Base-by-base conservation (phyloP, 2,329 filamentous ascomycete species). In the Trichothecium roseum region DNA sequence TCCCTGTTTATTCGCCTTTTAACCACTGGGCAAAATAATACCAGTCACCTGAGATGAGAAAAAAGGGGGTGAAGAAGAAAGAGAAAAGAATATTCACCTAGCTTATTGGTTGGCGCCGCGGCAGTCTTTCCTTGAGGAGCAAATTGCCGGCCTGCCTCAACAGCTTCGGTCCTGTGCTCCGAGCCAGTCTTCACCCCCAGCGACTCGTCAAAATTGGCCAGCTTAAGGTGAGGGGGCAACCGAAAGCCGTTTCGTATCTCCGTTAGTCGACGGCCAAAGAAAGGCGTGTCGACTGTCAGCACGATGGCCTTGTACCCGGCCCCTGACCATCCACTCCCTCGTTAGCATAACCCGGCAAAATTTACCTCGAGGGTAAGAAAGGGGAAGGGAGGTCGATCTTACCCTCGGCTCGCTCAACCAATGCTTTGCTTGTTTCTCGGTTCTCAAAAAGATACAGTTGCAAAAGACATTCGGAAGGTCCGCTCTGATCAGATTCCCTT, bases 281-380 rank as follows among this genome's bases (percentile, higher is more conserved):
- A 44, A 10, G 43, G 45, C 3, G 45, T 44, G 28, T 48, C 45
- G n/a, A 47, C 39, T 4, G 45, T 48, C 16, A 48, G 38, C 1
- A 48, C 45, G 27, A 48, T 40, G 22, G 47, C 46, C 18, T 43
- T 45, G 37, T 41, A 43, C 28, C 35, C 32, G 3, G 32, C 14
- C 29, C 32, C 35, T 35, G 20, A 12, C 8, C 20, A 36, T n/a
- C n/a, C n/a, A n/a, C n/a, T n/a, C n/a, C n/a, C n/a, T n/a, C n/a
- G n/a, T n/a, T n/a, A n/a, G n/a, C n/a, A n/a, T n/a, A n/a, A n/a
- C n/a, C n/a, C n/a, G n/a, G n/a, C n/a, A n/a, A n/a, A n/a, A 30
- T 6, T 17, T 8, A 36, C 13, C 4, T 10, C 15, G n/a, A 24
- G 17, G 15, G 12, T 14, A 17, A 7, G 12, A 20, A n/a, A 9